These are phyloP conservation scores for Suillus tomentosus DNA, from an alignment of 768 basidiomycete species.

Conservation along the genomic window DNA sequence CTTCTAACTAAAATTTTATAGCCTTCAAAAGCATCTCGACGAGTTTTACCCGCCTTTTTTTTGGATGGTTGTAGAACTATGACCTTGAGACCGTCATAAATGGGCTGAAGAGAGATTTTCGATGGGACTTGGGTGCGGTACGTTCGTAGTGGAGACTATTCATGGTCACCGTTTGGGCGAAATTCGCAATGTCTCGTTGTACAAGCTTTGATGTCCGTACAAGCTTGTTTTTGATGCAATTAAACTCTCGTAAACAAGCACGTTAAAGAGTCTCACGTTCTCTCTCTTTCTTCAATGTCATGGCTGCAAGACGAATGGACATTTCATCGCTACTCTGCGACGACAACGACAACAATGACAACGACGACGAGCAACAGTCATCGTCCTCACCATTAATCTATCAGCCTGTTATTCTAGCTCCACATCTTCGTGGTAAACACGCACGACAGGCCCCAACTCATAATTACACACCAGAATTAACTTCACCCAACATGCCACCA, in stretches of 20 bases:
- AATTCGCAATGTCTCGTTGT: constrained; percentile 91
- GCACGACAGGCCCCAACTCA: constrained; percentile 7
- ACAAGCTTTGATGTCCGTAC: constrained; percentile 40
- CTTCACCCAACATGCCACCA: constrained; percentile 6
- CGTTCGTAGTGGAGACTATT: constrained; percentile 57
- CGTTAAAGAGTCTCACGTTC: constrained; percentile 8
- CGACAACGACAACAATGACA: constrained; percentile 42
- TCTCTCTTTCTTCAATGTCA: constrained; percentile 25
- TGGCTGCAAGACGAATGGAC: constrained; percentile 70
- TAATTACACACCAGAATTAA: constrained; percentile 6
- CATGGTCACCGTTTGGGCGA: constrained; percentile 66
- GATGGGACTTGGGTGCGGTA: constrained; percentile 93
- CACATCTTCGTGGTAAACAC: constrained; percentile 30
- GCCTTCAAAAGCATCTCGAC: constrained; percentile 89
- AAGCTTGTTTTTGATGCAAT: too few relatives aligned
- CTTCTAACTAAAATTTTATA: constrained; percentile 25
- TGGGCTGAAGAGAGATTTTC: constrained; percentile 70
- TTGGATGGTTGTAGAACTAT: constrained; percentile 65
- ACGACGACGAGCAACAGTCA: constrained; percentile 12
- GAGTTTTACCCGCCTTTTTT: constrained; percentile 69
- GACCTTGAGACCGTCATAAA: constrained; percentile 86
- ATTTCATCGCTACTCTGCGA: constrained; percentile 75
- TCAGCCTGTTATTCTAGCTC: constrained; percentile 33
- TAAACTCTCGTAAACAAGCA: neutral
- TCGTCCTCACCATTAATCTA: constrained; percentile 14